Percentiles rank a stretch among this genome's conserved stretches.
These are phyloP conservation scores for Colletotrichum zoysiae DNA, from an alignment of 2,329 filamentous ascomycete species.

Conservation along the genomic window DNA sequence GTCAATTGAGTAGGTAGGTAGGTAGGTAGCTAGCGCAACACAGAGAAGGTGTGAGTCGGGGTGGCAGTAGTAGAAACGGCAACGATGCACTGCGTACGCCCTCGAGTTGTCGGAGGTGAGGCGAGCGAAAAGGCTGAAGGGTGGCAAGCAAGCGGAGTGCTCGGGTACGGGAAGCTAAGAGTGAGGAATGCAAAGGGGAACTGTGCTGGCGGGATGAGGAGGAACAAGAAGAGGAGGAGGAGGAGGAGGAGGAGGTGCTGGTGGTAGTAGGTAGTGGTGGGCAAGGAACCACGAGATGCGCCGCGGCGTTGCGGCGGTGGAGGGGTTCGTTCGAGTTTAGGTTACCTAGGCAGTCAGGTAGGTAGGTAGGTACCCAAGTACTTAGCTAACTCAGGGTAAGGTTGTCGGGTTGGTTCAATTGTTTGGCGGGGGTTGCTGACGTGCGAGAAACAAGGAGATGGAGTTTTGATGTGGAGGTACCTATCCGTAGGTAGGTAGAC, in stretches of 20 bases:
- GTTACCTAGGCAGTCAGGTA: not conserved
- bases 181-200: slow-evolving; percentile 2
- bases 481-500: slow-evolving; percentile 33
- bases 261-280: not conserved
- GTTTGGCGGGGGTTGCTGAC: slow-evolving; percentile 36
- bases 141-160: slow-evolving; percentile 7
- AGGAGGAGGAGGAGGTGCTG: not conserved
- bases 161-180: slow-evolving; percentile 19
- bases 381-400: not conserved
- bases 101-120: not conserved
- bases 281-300: slow-evolving; percentile 3
- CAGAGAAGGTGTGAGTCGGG: slow-evolving; percentile 17
- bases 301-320: slow-evolving; percentile 26
- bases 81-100: slow-evolving; percentile 7
- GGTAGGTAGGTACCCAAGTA: not conserved
- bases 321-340: slow-evolving; percentile 23
- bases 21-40: not conserved
- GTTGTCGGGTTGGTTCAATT: slow-evolving; percentile 21
- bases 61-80: slow-evolving; percentile 15
- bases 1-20: not conserved
- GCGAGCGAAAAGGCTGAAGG: not conserved
- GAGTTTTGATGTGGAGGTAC: not conserved
- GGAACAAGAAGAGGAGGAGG: not conserved
- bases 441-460: slow-evolving; percentile 26
- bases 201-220: slow-evolving; percentile 6